Evolutionary conservation across 768 basidiomycete species (phyloP).

Genomic region (Collybia nuda): DNA sequence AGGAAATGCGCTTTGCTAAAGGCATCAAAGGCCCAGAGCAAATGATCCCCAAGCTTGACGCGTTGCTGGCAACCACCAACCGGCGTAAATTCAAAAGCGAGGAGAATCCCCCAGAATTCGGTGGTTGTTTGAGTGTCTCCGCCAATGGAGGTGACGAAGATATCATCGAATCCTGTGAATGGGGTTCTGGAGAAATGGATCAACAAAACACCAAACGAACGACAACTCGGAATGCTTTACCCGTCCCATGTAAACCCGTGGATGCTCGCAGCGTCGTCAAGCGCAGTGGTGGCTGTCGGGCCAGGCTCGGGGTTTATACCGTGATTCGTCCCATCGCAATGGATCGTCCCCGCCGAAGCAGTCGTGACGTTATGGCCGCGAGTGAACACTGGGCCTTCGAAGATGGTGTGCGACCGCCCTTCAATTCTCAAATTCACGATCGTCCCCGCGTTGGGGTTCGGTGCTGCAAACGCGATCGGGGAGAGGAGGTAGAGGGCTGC

Average conservation of each 20-base stretch:
- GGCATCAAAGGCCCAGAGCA: not conserved
- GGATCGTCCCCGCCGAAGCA: slow-evolving; percentile 33
- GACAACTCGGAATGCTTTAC: slow-evolving; percentile 12
- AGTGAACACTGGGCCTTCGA: slow-evolving; percentile 36
- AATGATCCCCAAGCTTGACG: not conserved
- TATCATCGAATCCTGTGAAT: slow-evolving; percentile 37
- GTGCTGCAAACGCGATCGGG: no score
- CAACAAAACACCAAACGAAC: no score
- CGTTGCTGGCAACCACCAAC: slow-evolving; percentile 9
- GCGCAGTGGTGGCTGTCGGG: slow-evolving; percentile 41
- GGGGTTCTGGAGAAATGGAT: no score
- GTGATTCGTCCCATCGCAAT: slow-evolving; percentile 46
- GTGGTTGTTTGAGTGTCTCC: slow-evolving; percentile 24
- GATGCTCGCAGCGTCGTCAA: slow-evolving; percentile 36
- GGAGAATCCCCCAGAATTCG: slow-evolving; percentile 14
- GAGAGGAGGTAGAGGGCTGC: no score
- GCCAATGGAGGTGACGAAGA: slow-evolving; percentile 38
- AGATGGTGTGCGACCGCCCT: slow-evolving; percentile 35
- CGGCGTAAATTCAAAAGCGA: slow-evolving; percentile 3
- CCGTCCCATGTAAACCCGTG: slow-evolving; percentile 38
- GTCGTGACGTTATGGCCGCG: slow-evolving; percentile 40
- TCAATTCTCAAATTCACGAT: slow-evolving; percentile 39
- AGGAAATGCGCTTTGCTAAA: not conserved
- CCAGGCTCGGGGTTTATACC: slow-evolving; percentile 30
- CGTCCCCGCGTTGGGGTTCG: no score